Evolutionary conservation across 176 grass and related monocot species (phyloP), one percentile per base, ranked within the genome.

Genomic region (Triticum dicoccoides): DNA sequence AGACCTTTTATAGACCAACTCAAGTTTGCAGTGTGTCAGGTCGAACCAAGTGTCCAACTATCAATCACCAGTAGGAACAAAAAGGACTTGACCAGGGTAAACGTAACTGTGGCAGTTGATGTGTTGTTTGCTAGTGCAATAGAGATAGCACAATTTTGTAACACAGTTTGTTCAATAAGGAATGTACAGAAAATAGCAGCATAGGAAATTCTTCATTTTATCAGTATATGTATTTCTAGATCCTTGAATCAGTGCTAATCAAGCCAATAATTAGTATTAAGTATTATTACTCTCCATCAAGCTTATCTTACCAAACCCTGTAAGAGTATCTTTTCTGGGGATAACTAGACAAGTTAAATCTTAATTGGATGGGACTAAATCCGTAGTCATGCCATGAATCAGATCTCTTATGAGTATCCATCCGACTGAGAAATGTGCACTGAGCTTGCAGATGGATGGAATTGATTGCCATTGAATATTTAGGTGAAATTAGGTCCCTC

Each of bases 1-100:
- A 67, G 72, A 47, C 59, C 81, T 87, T 85, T 87, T 91, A 91
- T 87, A 87, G 59, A 41, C 65, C 83, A 81, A 64, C 61, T 81
- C 25, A 69, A 85, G 25, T 61, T 81, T 45, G 58, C 85, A 91
- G 52, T 18, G 81, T 61, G 68, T 67, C 49, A 39, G 47, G 67
- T 87, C 47, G 23, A 32, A 17, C 14, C 49, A 52, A 52, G 49
- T 52, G 49, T 52, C 49, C 49, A 51, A 6, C 42, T 49, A 49
- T 29, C 81, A 80, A 29, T 24, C 34, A 80, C 33, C 56, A 66
- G 23, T 76, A 59, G 59, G 30, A 77, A n/a, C 37, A 87, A 42
- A 14, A 25, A 77, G 34, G 49, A 84, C 61, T 75, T 80, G 35
- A 84, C 45, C 3, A 37, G 21, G 21, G 62, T 78, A 87, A 72